Conservation (phyloP, 495 filamentous ascomycete species). For the Hypoxylon fragiforme region DNA sequence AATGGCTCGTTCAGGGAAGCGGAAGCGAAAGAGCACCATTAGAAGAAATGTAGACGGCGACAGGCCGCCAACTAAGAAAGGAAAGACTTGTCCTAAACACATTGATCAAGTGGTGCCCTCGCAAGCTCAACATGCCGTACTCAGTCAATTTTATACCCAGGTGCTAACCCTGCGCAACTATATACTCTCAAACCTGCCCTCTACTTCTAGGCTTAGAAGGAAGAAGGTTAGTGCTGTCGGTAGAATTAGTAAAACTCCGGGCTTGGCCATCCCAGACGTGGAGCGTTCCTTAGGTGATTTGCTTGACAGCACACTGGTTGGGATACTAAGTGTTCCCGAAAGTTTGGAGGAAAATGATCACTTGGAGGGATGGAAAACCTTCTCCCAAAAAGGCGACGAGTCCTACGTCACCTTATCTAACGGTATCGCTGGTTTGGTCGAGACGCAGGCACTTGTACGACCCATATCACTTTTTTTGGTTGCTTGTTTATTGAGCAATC, state of each 20-base stretch:
- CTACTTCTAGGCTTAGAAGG: constrained; percentile 47
- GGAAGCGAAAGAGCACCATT: constrained; percentile 30
- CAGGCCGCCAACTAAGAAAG: constrained; percentile 38
- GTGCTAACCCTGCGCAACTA: constrained; percentile 74
- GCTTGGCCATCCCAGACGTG: constrained; percentile 33
- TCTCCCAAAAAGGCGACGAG: constrained; percentile 64
- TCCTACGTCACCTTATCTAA: constrained; percentile 55
- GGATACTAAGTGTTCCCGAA: constrained; percentile 45
- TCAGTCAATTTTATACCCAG: constrained; percentile 72
- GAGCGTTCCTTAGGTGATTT: constrained; percentile 53
- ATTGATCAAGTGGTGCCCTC: constrained; percentile 8
- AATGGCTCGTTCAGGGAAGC: constrained; percentile 37
- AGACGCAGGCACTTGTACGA: constrained; percentile 41
- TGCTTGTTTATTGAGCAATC: constrained; percentile 5
- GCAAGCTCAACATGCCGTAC: constrained; percentile 61
- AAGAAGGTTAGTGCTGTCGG: constrained; percentile 53
- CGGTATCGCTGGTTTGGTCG: constrained; percentile 43
- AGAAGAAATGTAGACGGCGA: constrained; percentile 8
- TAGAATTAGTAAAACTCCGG: constrained; percentile 25
- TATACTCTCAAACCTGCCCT: constrained; percentile 56
- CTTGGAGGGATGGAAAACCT: constrained; percentile 63
- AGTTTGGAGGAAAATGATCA: constrained; percentile 45
- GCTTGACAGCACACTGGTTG: constrained; percentile 72
- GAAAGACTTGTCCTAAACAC: constrained; percentile 15
- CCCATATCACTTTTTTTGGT: background rate